Percentiles rank a stretch among this genome's conserved stretches.
phyloP scores from a whole-genome alignment of 192 early-diverging fungal genomes.

The Polychytrium aggregatum region DNA sequence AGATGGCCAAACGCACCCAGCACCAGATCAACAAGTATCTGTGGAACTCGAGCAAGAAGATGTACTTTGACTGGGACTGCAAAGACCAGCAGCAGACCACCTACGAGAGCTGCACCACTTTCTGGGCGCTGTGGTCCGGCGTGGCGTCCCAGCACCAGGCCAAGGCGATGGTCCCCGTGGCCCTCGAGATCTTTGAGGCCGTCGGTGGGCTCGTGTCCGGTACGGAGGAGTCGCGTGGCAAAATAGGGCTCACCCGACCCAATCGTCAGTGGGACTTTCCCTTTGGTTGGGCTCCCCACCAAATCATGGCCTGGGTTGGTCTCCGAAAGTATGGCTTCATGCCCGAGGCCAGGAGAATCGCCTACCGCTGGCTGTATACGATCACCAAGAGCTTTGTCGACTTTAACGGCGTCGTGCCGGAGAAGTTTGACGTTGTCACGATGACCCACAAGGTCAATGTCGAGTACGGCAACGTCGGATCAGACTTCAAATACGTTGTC shows the following conservation, averaged over 20 bases:
- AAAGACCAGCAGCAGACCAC: constrained; percentile 42
- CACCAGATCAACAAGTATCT: constrained; percentile 64
- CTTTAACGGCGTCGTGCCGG: constrained; percentile 87
- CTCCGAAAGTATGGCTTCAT: constrained; percentile 71
- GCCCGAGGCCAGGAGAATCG: constrained; percentile 61
- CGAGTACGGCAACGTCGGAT: constrained; percentile 94
- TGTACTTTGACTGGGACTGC: constrained; percentile 92
- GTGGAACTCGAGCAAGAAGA: constrained; percentile 66
- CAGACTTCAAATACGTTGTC: constrained; percentile 85
- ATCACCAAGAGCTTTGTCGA: constrained; percentile 94
- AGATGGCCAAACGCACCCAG: constrained; percentile 47
- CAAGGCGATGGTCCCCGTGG: constrained; percentile 49
- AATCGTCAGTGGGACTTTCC: constrained; percentile 90
- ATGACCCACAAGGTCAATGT: constrained; percentile 85
- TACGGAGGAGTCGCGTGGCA: constrained; percentile 81
- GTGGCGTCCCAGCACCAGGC: constrained; percentile 69
- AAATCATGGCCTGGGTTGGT: constrained; percentile 92
- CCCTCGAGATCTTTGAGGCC: constrained; percentile 77
- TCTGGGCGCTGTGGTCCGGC: constrained; percentile 90
- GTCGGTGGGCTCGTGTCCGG: constrained; percentile 85
- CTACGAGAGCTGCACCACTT: constrained; percentile 82
- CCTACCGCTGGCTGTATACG: constrained; percentile 94
- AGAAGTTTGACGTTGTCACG: constrained; percentile 92
- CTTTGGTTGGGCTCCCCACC: constrained; percentile 94
- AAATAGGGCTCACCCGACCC: constrained; percentile 67